A percentile compares a stretch with the other conserved stretches of the same genome.
phyloP scores from a whole-genome alignment of 441 rosid genomes.

The Biscutella laevigata region DNA sequence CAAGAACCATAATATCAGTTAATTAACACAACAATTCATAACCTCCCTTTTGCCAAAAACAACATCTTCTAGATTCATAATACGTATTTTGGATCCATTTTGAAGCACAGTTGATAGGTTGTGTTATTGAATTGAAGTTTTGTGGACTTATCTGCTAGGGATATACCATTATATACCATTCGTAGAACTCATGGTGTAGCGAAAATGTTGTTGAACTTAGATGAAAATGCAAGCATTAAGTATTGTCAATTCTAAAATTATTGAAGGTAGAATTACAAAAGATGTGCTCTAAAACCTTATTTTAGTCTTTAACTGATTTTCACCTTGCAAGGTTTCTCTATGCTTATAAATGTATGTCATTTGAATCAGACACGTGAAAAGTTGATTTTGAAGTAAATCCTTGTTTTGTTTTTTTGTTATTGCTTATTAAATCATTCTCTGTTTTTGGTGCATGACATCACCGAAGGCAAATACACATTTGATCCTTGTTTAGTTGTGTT shows the following conservation, averaged over 20 bases:
- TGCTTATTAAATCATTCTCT: slow-evolving; percentile 9
- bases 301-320: neutral
- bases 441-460: slow-evolving; percentile 52
- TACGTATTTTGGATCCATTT: too few species aligned
- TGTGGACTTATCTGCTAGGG: neutral
- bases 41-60: too few species aligned
- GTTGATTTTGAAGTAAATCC: too few species aligned
- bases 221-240: neutral
- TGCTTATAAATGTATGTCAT: neutral
- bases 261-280: neutral
- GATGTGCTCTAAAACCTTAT: neutral
- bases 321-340: neutral
- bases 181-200: neutral
- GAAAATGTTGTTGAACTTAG: neutral
- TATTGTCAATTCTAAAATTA: neutral
- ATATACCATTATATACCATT: neutral
- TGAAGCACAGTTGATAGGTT: too few species aligned
- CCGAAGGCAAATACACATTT: slow-evolving; percentile 44
- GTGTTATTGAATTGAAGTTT: too few species aligned
- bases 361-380: neutral
- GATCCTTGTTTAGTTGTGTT: neutral
- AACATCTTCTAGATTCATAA: too few species aligned
- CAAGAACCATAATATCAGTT: too few species aligned
- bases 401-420: neutral
- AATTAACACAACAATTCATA: too few species aligned